Conservation (phyloP, 176 grass and related monocot genomes). For the Hsuehochloa calcarea region DNA sequence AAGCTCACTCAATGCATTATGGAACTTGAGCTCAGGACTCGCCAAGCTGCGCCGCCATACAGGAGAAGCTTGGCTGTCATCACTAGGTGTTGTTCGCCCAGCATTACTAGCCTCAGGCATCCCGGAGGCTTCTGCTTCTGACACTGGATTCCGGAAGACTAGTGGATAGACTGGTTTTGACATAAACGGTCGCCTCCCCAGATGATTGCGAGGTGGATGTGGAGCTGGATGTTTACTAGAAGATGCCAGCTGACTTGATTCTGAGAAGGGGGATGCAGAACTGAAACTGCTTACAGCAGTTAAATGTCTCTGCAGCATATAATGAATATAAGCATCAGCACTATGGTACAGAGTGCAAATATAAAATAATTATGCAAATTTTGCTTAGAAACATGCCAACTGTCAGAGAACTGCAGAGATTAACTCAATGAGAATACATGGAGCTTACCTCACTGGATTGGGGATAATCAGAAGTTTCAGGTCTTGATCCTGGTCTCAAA, state of each 20-base stretch:
- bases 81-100: conserved; percentile 57
- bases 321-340: conserved; percentile 32
- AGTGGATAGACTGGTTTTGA: conserved; percentile 95
- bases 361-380: background rate
- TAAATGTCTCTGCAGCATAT: conserved; percentile 60
- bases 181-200: conserved; percentile 82
- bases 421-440: conserved; percentile 6
- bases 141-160: conserved; percentile 82
- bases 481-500: conserved; percentile 60
- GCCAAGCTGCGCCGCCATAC: conserved; percentile 55
- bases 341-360: background rate
- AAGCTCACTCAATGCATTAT: conserved; percentile 67
- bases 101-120: conserved; percentile 66
- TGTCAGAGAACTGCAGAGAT: background rate
- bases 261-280: conserved; percentile 75
- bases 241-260: conserved; percentile 69
- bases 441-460: conserved; percentile 74
- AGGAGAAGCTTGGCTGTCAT: conserved; percentile 67
- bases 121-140: conserved; percentile 54
- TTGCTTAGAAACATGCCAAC: background rate
- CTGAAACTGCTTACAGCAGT: conserved; percentile 69
- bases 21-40: conserved; percentile 76
- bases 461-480: conserved; percentile 60
- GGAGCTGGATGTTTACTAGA: conserved; percentile 61
- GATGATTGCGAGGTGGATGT: conserved; percentile 59